Conservation (phyloP, 106 monocot species). For the Phalaenopsis equestris region DNA sequence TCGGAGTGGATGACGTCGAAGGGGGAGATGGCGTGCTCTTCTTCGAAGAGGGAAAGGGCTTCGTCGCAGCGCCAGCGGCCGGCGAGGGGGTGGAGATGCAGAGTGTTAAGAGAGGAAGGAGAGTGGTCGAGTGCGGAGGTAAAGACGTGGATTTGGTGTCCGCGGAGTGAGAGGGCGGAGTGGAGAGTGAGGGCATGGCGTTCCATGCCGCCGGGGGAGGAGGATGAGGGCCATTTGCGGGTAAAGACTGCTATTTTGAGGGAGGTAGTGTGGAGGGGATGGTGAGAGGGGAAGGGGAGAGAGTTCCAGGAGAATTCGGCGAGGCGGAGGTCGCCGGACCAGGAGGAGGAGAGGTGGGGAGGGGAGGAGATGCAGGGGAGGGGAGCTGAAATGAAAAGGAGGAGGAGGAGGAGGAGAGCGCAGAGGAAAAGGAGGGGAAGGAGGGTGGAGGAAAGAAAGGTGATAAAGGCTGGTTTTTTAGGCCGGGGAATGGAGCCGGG, state of each 20-base stretch:
- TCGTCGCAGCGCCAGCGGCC: constrained; percentile 65
- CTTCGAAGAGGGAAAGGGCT: constrained; percentile 59
- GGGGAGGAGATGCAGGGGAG: not conserved
- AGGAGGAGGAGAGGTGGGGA: constrained; percentile 3
- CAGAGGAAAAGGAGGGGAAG: not conserved
- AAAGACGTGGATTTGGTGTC: constrained; percentile 80
- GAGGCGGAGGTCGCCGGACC: constrained; percentile 57
- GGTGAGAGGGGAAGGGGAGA: constrained; percentile 26
- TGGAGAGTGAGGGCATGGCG: constrained; percentile 81
- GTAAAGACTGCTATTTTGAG: constrained; percentile 78
- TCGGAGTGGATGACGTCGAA: constrained; percentile 93
- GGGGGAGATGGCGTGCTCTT: constrained; percentile 31
- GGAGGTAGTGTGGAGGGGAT: constrained; percentile 16
- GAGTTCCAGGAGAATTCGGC: constrained; percentile 76
- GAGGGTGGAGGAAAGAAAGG: not conserved
- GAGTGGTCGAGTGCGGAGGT: constrained; percentile 34
- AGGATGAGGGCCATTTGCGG: constrained; percentile 68
- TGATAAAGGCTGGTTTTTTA: not conserved
- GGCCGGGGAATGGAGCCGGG: not conserved
- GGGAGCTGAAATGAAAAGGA: constrained; percentile 27
- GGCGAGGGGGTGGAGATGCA: constrained; percentile 40
- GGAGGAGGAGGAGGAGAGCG: constrained; percentile 22
- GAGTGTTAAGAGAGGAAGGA: not conserved
- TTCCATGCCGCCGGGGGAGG: constrained; percentile 87
- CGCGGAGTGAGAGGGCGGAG: constrained; percentile 59